A percentile compares a stretch with the other conserved stretches of the same genome.
Conservation (phyloP, 768 basidiomycete genomes). For the Podaxis sp. region DNA sequence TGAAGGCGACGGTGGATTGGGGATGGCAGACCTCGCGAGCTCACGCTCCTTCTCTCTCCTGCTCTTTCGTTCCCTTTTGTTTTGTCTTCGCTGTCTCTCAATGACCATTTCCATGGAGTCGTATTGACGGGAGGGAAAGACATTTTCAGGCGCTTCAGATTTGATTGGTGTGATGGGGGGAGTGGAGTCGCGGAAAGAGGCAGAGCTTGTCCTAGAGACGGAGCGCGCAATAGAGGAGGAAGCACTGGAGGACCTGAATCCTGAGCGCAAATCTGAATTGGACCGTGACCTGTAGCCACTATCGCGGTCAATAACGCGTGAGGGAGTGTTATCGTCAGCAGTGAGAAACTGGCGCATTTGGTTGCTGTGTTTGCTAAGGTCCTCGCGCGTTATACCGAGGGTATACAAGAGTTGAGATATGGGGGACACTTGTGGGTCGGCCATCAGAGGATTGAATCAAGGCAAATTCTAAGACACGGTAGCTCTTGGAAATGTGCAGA, state of each 20-base stretch:
- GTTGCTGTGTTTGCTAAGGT: conserved; percentile 67
- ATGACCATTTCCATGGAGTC: conserved; percentile 79
- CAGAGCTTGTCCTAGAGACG: conserved; percentile 43
- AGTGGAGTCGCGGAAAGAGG: conserved; percentile 51
- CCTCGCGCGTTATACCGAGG: conserved; percentile 76
- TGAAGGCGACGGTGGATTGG: conserved; percentile 48
- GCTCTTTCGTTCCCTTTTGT: conserved; percentile 48
- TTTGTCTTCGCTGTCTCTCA: conserved; percentile 67
- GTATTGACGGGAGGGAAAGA: conserved; percentile 52
- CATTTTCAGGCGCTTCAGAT: conserved; percentile 51
- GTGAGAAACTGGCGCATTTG: conserved; percentile 81
- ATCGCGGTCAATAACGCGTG: conserved; percentile 42
- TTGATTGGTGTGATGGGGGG: conserved; percentile 65
- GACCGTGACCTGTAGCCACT: conserved; percentile 31
- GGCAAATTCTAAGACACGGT: conserved; percentile 15
- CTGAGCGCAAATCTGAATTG: conserved; percentile 32
- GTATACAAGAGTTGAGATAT: conserved; percentile 70
- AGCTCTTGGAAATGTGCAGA: conserved; percentile 12
- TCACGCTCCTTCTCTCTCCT: conserved; percentile 50
- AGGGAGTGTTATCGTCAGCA: conserved; percentile 43
- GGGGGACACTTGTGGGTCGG: conserved; percentile 52
- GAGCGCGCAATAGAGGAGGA: conserved; percentile 40
- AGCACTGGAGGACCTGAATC: conserved; percentile 34
- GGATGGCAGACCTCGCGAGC: conserved; percentile 28
- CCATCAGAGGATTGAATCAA: conserved; percentile 30